Evolutionary conservation across 208 protist genomes (phyloP), one percentile per base, ranked within the genome.

Genomic region (Crithidia thermophila): DNA sequence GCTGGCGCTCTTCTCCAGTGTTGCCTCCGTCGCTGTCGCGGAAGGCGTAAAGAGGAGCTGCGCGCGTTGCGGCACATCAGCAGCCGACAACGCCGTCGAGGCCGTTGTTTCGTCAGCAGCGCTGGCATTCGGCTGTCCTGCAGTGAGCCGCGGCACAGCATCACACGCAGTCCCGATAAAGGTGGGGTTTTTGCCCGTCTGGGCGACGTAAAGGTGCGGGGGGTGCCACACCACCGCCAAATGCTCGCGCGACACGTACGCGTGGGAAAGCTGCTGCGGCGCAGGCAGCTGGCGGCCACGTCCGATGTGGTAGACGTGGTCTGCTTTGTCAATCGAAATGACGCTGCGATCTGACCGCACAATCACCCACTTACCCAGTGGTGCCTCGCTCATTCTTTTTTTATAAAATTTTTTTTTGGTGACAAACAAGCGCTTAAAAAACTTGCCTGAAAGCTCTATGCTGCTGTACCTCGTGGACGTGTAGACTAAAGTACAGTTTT

Each of bases 171-270:
- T 7, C 8, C 83, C 76, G 7, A 79, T 58, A 61, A 94, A 90
- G 14, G 85, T 86, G 0, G 88, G 85, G 57, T 94, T 94, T 58
- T 81, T 85, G 27, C 88, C 88, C 13, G 66, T 9, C 30, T 88
- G 83, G 11, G 31, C 23, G 0, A 88, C 42, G 56, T 56, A 75
- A 9, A 94, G 72, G 27, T 67, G 59, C 23, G 77, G 61, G 4
- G 74, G 65, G 28, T 72, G 56, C 75, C 67, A 89, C 23, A 84
- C 36, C 5, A 92, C 43, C 8, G 37, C 64, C 1, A 94, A 39
- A 33, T 94, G 88, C n/a, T 84, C 72, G 14, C 82, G 75, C 8
- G 88, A 92, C 36, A 79, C 67, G 58, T 94, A 94, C 57, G 80
- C 79, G 52, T 69, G 23, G 21, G 77, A 43, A 4, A 94, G 72